Evolutionary conservation across 768 basidiomycete species (phyloP).

Genomic region (Mycena crocata): DNA sequence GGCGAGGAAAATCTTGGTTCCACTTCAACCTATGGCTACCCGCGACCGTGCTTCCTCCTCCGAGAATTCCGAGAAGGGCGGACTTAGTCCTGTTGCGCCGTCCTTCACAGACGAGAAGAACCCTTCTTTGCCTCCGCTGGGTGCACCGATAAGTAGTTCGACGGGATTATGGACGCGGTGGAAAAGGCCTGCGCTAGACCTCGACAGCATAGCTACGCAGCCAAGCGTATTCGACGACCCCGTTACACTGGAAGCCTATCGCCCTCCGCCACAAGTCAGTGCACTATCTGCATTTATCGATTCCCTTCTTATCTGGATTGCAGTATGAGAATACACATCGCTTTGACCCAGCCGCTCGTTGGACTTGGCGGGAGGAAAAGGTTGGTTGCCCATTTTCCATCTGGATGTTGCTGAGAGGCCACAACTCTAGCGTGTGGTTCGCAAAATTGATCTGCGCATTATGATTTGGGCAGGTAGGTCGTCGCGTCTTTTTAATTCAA

Average conservation of each 20-base stretch:
- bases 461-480: slow-evolving; percentile 65
- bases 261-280: slow-evolving; percentile 53
- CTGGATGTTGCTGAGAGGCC: background rate
- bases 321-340: slow-evolving; percentile 70
- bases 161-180: slow-evolving; percentile 46
- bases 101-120: slow-evolving; percentile 29
- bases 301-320: background rate
- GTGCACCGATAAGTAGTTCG: slow-evolving; percentile 38
- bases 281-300: background rate
- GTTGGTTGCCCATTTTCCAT: slow-evolving; percentile 41
- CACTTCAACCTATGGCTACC: no score
- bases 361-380: slow-evolving; percentile 79
- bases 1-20: no score
- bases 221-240: slow-evolving; percentile 74
- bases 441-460: slow-evolving; percentile 71
- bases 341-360: slow-evolving; percentile 73
- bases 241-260: slow-evolving; percentile 58
- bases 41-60: slow-evolving; percentile 15
- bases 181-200: slow-evolving; percentile 45
- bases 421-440: slow-evolving; percentile 56
- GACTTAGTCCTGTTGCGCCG: slow-evolving; percentile 2
- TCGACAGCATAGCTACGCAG: slow-evolving; percentile 69
- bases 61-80: slow-evolving; percentile 18
- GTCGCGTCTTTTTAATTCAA: background rate
- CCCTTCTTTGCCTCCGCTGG: slow-evolving; percentile 49